Percentiles rank a stretch among this genome's conserved stretches.
Conservation (phyloP, 2,329 filamentous ascomycete genomes). For the Domatiomyces catenatus region DNA sequence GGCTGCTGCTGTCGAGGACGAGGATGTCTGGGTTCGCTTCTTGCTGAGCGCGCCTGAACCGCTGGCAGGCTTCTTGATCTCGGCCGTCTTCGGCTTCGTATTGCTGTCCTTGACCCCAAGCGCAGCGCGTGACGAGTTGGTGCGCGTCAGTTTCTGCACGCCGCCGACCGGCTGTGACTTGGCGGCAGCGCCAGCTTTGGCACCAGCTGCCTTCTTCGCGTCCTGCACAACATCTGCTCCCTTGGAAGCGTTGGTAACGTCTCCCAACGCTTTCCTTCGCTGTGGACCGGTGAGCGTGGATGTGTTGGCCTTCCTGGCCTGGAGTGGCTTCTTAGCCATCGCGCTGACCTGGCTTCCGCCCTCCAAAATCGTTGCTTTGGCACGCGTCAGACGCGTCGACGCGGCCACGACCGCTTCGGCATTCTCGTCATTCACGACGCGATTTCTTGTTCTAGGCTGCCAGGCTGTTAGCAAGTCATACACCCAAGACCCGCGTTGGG, state of each 20-base stretch:
- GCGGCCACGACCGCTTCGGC: slow-evolving; percentile 61
- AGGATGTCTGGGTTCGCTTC: slow-evolving; percentile 45
- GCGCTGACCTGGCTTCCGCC: slow-evolving; percentile 38
- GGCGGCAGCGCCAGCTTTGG: slow-evolving; percentile 55
- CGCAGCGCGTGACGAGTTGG: slow-evolving; percentile 45
- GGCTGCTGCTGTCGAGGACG: slow-evolving; percentile 25
- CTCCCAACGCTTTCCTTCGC: slow-evolving; percentile 70
- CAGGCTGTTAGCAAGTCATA: slow-evolving; percentile 27
- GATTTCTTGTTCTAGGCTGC: slow-evolving; percentile 57
- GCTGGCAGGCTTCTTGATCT: slow-evolving; percentile 57
- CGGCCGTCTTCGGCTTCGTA: slow-evolving; percentile 44
- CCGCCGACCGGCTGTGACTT: slow-evolving; percentile 64
- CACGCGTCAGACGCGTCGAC: slow-evolving; percentile 76
- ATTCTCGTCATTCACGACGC: slow-evolving; percentile 77
- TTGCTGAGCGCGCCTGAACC: slow-evolving; percentile 59
- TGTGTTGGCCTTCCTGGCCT: slow-evolving; percentile 52
- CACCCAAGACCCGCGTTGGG: slow-evolving; percentile 3
- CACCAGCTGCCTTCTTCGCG: slow-evolving; percentile 54
- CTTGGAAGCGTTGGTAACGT: slow-evolving; percentile 91
- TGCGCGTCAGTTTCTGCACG: slow-evolving; percentile 55
- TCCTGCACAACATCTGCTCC: slow-evolving; percentile 44
- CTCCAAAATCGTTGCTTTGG: slow-evolving; percentile 61
- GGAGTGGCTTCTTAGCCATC: slow-evolving; percentile 46
- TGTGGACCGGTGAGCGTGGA: slow-evolving; percentile 34
- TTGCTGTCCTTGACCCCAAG: slow-evolving; percentile 49